These are phyloP conservation scores for Candida ficus DNA, from an alignment of 805 yeast genomes.

Conservation along the genomic window DNA sequence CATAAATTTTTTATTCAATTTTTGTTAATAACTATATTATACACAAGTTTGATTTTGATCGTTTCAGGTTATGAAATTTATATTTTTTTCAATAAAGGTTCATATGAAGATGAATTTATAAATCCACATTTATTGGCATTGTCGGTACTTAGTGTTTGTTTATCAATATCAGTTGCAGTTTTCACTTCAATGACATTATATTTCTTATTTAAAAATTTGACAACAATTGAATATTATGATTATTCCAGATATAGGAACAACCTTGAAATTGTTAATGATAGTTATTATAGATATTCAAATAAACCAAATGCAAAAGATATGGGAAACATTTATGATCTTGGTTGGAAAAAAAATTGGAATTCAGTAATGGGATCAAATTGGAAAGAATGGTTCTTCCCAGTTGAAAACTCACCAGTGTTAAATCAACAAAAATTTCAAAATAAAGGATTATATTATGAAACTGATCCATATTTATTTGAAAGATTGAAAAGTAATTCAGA, in stretches of 20 bases:
- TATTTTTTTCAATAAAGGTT: conserved; percentile 39
- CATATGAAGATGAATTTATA: conserved; percentile 37
- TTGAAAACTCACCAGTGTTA: conserved; percentile 26
- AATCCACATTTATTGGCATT: conserved; percentile 58
- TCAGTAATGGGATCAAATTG: conserved; percentile 67
- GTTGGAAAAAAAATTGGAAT: conserved; percentile 55
- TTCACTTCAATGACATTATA: conserved; percentile 57
- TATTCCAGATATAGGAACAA: conserved; percentile 41
- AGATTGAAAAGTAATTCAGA: conserved; percentile 36
- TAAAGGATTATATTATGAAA: conserved; percentile 48
- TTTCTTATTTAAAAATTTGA: conserved; percentile 56
- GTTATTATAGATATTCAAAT: conserved; percentile 33
- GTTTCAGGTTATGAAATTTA: conserved; percentile 40
- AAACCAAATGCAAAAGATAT: conserved; percentile 37
- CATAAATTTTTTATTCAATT: conserved; percentile 79
- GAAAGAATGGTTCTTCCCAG: conserved; percentile 71
- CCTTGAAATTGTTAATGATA: conserved; percentile 29
- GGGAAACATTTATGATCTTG: conserved; percentile 77
- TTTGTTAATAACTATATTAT: conserved; percentile 47
- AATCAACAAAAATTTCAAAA: too few species aligned
- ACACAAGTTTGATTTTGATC: conserved; percentile 37
- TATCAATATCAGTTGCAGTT: conserved; percentile 50
- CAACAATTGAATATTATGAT: conserved; percentile 79
- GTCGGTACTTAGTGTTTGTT: conserved; percentile 45
- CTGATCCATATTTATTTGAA: conserved; percentile 38